A percentile compares a stretch with the other conserved stretches of the same genome.
phyloP scores from a whole-genome alignment of 1,139 yeast species.

The Saccharomyces hybrid region DNA sequence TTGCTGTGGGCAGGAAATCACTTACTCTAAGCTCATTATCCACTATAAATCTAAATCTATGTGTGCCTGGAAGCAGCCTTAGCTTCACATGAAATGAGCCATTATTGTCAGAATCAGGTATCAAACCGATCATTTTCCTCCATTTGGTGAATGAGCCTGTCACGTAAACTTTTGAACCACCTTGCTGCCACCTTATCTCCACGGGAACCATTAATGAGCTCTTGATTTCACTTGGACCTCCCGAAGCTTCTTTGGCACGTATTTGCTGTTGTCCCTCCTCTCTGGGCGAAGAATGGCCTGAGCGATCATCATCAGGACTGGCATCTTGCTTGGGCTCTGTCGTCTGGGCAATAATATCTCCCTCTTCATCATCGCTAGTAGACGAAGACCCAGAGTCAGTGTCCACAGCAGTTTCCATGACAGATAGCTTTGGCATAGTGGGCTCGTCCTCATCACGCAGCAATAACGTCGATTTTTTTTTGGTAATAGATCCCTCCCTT shows the following conservation, averaged over 20 bases:
- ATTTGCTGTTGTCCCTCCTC: background rate
- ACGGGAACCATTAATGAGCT: constrained; percentile 45
- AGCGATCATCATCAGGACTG: constrained; percentile 5
- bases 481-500: background rate
- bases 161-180: constrained; percentile 81
- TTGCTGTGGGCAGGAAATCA: constrained; percentile 87
- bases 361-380: constrained; percentile 6
- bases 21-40: constrained; percentile 89
- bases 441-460: constrained; percentile 8
- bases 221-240: background rate
- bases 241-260: background rate
- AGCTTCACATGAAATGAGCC: constrained; percentile 44
- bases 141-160: constrained; percentile 96
- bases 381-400: constrained; percentile 5
- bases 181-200: constrained; percentile 88
- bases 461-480: constrained; percentile 8
- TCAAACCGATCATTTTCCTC: constrained; percentile 82
- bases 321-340: constrained; percentile 5
- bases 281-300: too few species aligned
- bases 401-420: background rate
- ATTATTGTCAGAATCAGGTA: constrained; percentile 38
- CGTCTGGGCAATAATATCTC: background rate
- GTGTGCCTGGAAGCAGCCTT: constrained; percentile 73
- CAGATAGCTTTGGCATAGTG: background rate
- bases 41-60: constrained; percentile 83